phyloP scores from a whole-genome alignment of 441 rosid genomes.

The Manihot esculenta region DNA sequence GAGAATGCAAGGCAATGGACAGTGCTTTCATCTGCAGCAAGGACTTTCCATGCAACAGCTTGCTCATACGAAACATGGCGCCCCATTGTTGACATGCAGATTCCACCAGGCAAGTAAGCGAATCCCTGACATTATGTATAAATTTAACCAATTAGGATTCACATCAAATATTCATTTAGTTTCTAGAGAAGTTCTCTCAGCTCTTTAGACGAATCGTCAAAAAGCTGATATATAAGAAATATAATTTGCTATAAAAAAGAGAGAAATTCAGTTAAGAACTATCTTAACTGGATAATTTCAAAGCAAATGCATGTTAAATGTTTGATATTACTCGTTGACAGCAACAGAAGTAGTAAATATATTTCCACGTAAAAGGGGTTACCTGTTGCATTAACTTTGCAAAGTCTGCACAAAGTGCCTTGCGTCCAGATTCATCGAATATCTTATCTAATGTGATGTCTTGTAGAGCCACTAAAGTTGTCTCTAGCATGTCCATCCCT shows the following conservation, averaged over 20 bases:
- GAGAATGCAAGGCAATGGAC: conserved; percentile 90
- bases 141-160: background rate
- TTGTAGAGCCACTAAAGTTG: conserved; percentile 90
- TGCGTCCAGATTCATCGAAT: conserved; percentile 80
- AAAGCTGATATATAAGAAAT: too few species aligned
- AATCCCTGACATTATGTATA: conserved; percentile 48
- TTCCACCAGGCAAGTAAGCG: conserved; percentile 73
- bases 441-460: conserved; percentile 87
- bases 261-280: too few species aligned
- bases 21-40: conserved; percentile 57
- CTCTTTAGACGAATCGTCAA: background rate
- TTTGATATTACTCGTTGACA: too few species aligned
- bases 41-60: conserved; percentile 89
- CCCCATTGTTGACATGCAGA: conserved; percentile 92
- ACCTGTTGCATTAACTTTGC: conserved; percentile 93
- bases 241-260: too few species aligned
- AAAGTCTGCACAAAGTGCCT: conserved; percentile 64
- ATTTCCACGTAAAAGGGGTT: background rate
- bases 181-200: too few species aligned
- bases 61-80: conserved; percentile 79
- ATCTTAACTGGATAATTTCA: background rate
- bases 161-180: background rate
- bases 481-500: conserved; percentile 95
- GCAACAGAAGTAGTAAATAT: too few species aligned
- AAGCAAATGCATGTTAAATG: background rate